Evolutionary conservation across 164 flowering plant genomes (phyloP), one percentile per base, ranked within the genome.

Genomic region (Paratinospora sagittata): DNA sequence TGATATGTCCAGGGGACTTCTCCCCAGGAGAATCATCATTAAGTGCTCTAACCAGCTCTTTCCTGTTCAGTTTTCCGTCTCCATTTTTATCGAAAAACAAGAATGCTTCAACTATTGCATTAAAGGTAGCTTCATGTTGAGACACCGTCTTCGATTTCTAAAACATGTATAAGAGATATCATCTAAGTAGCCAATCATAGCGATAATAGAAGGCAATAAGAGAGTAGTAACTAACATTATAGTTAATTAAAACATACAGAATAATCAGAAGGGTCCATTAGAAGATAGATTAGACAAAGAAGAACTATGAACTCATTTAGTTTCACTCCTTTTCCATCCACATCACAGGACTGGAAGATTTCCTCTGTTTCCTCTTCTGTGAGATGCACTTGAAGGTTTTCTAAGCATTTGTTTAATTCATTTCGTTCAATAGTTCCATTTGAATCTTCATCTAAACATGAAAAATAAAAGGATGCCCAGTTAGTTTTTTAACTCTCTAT

Each of bases 301-400:
- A 91, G 87, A 74, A 89, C 90, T 65, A 91, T 81, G 45, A 91
- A 89, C 81, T 91, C 92, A 57, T 81, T 87, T 77, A 86, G 83
- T 68, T 91, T 84, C 73, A 88, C 88, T 37, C 87, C 89, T 72
- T 82, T 82, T 63, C 80, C 86, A 74, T 87, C 84, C 49, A 88
- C 75, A 63, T 89, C 93, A 77, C 90, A 91, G 0, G 84, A 83
- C 47, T 80, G 73, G 65, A 83, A 87, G 47, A 91, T 85, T 69
- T 86, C 89, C 17, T 83, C 79, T 34, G 84, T 73, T 67, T 89
- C 89, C 73, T 86, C 75, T 66, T 84, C 88, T 27, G 78, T 75
- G 1, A 87, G 75, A 64, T 80, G 76, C 21, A 88, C 73, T 17
- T 85, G 83, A 74, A 91, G 74, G 41, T 79, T 74, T 45, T 78